Percentiles rank a stretch among this genome's conserved stretches.
Evolutionary conservation across 2,329 filamentous ascomycete genomes (phyloP).

Genomic region (Cladobotryum protrusum): DNA sequence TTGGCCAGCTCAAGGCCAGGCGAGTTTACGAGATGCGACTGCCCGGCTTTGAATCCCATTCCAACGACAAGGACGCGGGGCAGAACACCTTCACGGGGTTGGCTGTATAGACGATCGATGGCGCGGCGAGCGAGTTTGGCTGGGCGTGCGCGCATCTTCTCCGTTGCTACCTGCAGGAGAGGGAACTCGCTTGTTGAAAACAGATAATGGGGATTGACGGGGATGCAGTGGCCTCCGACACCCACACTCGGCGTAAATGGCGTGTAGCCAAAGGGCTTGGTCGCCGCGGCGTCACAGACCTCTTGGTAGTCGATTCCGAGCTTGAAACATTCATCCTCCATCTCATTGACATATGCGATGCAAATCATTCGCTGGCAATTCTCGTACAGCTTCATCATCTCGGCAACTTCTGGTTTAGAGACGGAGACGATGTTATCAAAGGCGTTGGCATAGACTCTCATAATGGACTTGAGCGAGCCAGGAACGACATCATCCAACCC

Average conservation of each 20-base stretch:
- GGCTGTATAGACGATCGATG: slow-evolving; percentile 24
- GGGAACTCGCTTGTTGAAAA: slow-evolving; percentile 42
- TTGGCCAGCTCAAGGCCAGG: slow-evolving; percentile 39
- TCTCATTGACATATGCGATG: slow-evolving; percentile 51
- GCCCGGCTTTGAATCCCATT: slow-evolving; percentile 45
- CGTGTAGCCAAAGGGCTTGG: slow-evolving; percentile 49
- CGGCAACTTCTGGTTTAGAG: slow-evolving; percentile 47
- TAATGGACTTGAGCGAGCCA: slow-evolving; percentile 39
- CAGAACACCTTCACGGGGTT: slow-evolving; percentile 4
- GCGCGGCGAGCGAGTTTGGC: slow-evolving; percentile 31
- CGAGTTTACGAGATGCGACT: slow-evolving; percentile 41
- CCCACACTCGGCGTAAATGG: slow-evolving; percentile 42
- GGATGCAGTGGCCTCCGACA: slow-evolving; percentile 52
- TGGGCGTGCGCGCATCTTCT: slow-evolving; percentile 39
- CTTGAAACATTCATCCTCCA: slow-evolving; percentile 45
- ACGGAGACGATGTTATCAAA: slow-evolving; percentile 44
- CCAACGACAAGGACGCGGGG: slow-evolving; percentile 39
- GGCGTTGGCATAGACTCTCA: slow-evolving; percentile 38
- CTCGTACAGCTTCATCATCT: slow-evolving; percentile 54
- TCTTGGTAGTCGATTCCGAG: slow-evolving; percentile 45
- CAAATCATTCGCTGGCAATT: slow-evolving; percentile 52
- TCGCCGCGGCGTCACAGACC: slow-evolving; percentile 42
- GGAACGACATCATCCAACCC: slow-evolving; percentile 42
- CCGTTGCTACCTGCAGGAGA: slow-evolving; percentile 37
- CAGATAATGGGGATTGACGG: slow-evolving; percentile 49